Percentiles rank a stretch among this genome's conserved stretches.
Conservation (phyloP, 2,329 filamentous ascomycete genomes). For the Arthrobotrys megalospora region DNA sequence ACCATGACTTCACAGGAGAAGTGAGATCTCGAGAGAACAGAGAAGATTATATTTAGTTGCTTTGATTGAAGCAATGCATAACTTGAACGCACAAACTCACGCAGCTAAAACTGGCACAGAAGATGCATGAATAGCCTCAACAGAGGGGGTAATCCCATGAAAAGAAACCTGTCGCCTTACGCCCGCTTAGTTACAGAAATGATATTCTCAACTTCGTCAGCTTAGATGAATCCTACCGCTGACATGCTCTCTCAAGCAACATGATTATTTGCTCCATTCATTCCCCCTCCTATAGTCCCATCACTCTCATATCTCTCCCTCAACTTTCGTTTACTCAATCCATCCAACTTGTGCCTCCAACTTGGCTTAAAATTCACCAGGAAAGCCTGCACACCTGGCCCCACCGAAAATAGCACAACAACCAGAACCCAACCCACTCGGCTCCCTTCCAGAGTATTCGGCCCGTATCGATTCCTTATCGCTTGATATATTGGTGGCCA, state of each 20-base stretch:
- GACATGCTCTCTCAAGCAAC: conserved; percentile 25
- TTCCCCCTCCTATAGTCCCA: conserved; percentile 48
- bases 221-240: background rate
- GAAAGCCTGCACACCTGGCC: conserved; percentile 34
- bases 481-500: conserved; percentile 71
- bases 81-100: background rate
- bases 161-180: conserved; percentile 20
- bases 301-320: conserved; percentile 45
- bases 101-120: background rate
- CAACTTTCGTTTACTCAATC: conserved; percentile 48
- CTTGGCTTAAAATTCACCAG: conserved; percentile 53
- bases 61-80: background rate
- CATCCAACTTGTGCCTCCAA: conserved; percentile 50
- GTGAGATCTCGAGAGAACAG: no score
- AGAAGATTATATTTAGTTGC: background rate
- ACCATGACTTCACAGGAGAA: background rate
- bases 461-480: conserved; percentile 41
- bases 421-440: conserved; percentile 38
- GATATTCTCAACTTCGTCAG: background rate
- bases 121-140: conserved; percentile 7
- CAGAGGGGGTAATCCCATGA: background rate
- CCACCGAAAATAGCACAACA: conserved; percentile 34
- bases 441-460: conserved; percentile 14
- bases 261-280: conserved; percentile 35
- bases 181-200: conserved; percentile 23